These are phyloP conservation scores for Macrocystidia cucumis DNA, from an alignment of 1,284 basidiomycete species.

Conservation along the genomic window DNA sequence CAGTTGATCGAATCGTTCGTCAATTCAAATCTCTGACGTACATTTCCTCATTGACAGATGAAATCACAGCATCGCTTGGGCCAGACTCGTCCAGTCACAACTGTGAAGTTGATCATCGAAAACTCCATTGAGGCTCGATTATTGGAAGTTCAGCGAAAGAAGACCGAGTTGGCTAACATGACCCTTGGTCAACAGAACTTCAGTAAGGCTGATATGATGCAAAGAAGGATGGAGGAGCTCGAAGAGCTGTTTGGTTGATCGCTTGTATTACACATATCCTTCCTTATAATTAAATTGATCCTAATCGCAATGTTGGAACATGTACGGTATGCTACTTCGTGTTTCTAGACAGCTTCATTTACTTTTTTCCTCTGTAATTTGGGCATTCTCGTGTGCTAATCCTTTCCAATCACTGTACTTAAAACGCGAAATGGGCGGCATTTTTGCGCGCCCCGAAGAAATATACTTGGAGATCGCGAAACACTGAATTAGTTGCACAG, in stretches of 20 bases:
- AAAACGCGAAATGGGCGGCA: conserved; percentile 73
- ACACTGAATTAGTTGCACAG: no score
- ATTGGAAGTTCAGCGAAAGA: conserved; percentile 89
- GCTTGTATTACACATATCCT: no score
- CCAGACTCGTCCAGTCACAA: conserved; percentile 86
- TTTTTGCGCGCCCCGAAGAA: conserved; percentile 68
- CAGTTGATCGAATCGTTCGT: conserved; percentile 82
- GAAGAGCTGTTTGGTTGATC: conserved; percentile 51
- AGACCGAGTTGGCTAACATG: conserved; percentile 88
- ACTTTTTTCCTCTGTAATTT: conserved; percentile 6
- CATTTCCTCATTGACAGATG: background rate
- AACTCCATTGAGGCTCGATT: conserved; percentile 89
- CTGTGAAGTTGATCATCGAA: conserved; percentile 89
- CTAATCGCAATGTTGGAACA: no score
- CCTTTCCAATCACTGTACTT: no score
- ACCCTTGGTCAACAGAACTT: conserved; percentile 72
- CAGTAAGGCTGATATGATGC: conserved; percentile 77
- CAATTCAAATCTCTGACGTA: conserved; percentile 2
- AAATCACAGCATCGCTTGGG: conserved; percentile 76
- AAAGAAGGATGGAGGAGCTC: conserved; percentile 79
- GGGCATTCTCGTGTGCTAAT: background rate
- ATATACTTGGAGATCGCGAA: conserved; percentile 43
- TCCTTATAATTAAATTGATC: no score
- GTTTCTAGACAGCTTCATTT: conserved; percentile 2
- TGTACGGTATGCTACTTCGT: conserved; percentile 1